Conservation (phyloP, 805 yeast genomes). For the Tetrapisispora taiwanensis region DNA sequence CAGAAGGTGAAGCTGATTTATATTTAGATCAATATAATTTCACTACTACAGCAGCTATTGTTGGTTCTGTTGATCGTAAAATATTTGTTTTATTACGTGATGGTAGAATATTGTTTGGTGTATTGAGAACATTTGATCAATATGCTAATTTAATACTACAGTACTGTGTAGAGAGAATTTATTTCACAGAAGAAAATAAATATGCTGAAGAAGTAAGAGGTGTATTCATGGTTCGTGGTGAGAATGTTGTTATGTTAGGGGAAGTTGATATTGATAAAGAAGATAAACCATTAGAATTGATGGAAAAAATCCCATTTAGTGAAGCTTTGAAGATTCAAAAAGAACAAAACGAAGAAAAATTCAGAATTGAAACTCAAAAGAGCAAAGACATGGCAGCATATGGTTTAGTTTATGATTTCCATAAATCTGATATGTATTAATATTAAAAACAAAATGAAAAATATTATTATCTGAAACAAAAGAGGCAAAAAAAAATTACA, state of each 20-base stretch:
- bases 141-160: constrained; percentile 87
- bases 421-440: constrained; percentile 45
- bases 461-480: too few species aligned
- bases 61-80: constrained; percentile 72
- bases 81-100: constrained; percentile 82
- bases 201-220: constrained; percentile 77
- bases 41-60: constrained; percentile 84
- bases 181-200: constrained; percentile 41
- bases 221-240: constrained; percentile 86
- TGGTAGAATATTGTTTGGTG: constrained; percentile 81
- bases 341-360: constrained; percentile 25
- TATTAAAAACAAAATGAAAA: neutral
- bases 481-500: neutral
- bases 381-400: constrained; percentile 40
- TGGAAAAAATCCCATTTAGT: constrained; percentile 50
- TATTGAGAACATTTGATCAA: constrained; percentile 90
- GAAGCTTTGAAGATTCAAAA: constrained; percentile 44
- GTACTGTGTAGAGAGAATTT: constrained; percentile 80
- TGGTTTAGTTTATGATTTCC: constrained; percentile 50
- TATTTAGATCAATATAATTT: constrained; percentile 73
- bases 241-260: constrained; percentile 87
- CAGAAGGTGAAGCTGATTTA: constrained; percentile 42
- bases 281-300: constrained; percentile 51
- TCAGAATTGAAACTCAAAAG: constrained; percentile 35
- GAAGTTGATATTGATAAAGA: constrained; percentile 85